Base-by-base conservation (phyloP, 2,329 filamentous ascomycete species). In the Arthrobotrys musiformis region DNA sequence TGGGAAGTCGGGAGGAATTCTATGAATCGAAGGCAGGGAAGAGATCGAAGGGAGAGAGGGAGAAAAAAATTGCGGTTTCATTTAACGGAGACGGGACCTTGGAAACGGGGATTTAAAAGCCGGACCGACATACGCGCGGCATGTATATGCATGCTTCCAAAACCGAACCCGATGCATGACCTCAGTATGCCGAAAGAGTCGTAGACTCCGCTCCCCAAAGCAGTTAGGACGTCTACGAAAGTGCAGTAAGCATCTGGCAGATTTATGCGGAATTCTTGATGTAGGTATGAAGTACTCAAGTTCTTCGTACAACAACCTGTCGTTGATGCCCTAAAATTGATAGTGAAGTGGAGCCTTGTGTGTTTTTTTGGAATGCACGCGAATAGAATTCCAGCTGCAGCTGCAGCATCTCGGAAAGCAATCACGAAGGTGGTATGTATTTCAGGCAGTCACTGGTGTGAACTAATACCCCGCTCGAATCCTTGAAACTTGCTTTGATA, bases 61-160 rank as follows among this genome's bases (percentile, higher is more conserved):
- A n/a, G n/a, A n/a, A n/a, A n/a, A n/a, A n/a, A n/a, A n/a, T n/a
- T n/a, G n/a, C n/a, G n/a, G n/a, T n/a, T n/a, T n/a, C n/a, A n/a
- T n/a, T 42, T 4, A 9, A 9, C 26, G 26, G n/a, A n/a, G 22
- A 17, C 6, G 28, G 9, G 28, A 17, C 28, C 4, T 56, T 13
- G 50, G n/a, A 42, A 54, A 22, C 54, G 54, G 30, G 54, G 54
- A 37, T 40, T 40, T 37, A 24, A 40, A 40, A 26, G n/a, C 54
- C 54, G 54, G 54, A 28, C 54, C 54, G 54, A 58, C 54, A 58
- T 40, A 58, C 33, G 54, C 54, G 54, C 54, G 54, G 54, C 54
- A 40, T 24, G 30, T n/a, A 58, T 13, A 56, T 52, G 48, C 50
- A 37, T 5, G 4, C n/a, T 19, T 1, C 17, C 13, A 58, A 58